Conservation (phyloP, 495 filamentous ascomycete genomes). For the Neurospora tetrasperma region DNA sequence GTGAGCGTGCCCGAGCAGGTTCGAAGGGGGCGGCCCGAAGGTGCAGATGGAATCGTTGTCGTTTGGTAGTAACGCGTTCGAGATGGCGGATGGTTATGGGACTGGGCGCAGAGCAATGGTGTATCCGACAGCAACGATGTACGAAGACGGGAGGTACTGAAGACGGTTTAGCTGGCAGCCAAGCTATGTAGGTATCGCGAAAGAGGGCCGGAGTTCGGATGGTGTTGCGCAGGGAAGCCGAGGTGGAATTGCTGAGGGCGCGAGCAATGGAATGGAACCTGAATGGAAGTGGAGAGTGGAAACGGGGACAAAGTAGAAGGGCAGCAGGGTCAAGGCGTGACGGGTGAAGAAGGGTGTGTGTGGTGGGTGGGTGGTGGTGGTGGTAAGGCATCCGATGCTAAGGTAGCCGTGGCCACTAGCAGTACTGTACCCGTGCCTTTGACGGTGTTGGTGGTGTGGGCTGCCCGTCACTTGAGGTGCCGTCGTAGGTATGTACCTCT, state of each 20-base stretch:
- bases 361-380: background rate
- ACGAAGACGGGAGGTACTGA: background rate
- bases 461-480: background rate
- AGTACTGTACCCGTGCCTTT: no score
- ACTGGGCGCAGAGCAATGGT: background rate
- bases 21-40: background rate
- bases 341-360: background rate
- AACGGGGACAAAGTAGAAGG: conserved; percentile 1
- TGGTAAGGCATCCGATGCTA: no score
- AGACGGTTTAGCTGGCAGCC: background rate
- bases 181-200: background rate
- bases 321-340: conserved; percentile 10
- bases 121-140: background rate
- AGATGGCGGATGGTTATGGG: background rate
- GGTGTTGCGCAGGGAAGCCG: conserved; percentile 16
- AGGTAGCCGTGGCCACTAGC: no score
- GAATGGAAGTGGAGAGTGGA: background rate
- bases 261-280: conserved; percentile 16
- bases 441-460: background rate
- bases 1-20: background rate
- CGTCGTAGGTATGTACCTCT: background rate
- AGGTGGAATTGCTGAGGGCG: conserved; percentile 22
- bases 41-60: background rate
- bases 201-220: background rate
- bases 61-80: background rate